Percentiles rank a stretch among this genome's conserved stretches.
phyloP scores from a whole-genome alignment of 768 basidiomycete genomes.

The Boletus sp. region DNA sequence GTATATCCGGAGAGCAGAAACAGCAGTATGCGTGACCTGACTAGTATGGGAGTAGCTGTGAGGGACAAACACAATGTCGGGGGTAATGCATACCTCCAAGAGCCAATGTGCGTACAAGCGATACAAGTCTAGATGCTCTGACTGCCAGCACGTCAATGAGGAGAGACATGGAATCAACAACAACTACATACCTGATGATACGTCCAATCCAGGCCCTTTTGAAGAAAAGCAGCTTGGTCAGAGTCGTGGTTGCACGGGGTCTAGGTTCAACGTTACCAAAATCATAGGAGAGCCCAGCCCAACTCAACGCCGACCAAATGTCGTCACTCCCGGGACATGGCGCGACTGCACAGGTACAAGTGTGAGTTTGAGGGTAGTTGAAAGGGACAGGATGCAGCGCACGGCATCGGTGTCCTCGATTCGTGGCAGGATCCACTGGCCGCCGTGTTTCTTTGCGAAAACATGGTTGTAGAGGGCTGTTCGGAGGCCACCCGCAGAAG shows the following conservation, averaged over 20 bases:
- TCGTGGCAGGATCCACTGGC: conserved; percentile 88
- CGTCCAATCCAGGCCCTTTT: conserved; percentile 73
- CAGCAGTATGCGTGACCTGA: conserved; percentile 90
- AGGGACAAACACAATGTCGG: no score
- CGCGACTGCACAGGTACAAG: conserved; percentile 52
- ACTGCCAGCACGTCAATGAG: conserved; percentile 49
- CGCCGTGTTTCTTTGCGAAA: conserved; percentile 75
- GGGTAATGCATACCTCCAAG: conserved; percentile 55
- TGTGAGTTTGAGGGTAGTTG: background rate
- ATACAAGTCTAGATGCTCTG: conserved; percentile 87
- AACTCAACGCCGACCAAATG: conserved; percentile 71
- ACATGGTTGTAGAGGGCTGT: conserved; percentile 94
- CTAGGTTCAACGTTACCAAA: conserved; percentile 55
- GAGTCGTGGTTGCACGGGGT: background rate
- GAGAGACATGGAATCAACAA: background rate
- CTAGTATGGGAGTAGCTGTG: conserved; percentile 40
- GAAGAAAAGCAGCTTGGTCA: background rate
- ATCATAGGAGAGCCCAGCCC: conserved; percentile 92
- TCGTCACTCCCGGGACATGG: conserved; percentile 77
- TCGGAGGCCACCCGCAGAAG: conserved; percentile 93
- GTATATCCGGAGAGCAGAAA: conserved; percentile 79
- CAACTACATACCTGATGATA: conserved; percentile 69
- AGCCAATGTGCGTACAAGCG: conserved; percentile 68
- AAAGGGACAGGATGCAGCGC: conserved; percentile 24
- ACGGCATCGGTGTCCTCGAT: conserved; percentile 97